Evolutionary conservation across 495 filamentous ascomycete species (phyloP).

Genomic region (Pyronema domesticum): DNA sequence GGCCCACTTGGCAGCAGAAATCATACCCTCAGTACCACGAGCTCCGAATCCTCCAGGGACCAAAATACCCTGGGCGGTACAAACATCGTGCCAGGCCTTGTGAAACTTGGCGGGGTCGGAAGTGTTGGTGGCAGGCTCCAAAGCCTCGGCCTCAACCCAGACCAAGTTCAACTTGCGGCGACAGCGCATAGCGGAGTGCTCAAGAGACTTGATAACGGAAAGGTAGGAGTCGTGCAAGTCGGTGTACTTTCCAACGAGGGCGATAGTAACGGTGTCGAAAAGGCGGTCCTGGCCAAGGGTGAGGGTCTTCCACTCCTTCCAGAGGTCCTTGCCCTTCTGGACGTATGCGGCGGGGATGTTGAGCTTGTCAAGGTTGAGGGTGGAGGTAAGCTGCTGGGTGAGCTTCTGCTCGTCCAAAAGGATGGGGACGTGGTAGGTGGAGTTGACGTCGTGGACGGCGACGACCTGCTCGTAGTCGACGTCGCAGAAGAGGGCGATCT

Average conservation of each 20-base stretch:
- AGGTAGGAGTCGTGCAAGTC: conserved; percentile 70
- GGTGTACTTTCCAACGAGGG: conserved; percentile 82
- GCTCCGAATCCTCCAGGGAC: conserved; percentile 73
- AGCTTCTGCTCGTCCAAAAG: conserved; percentile 69
- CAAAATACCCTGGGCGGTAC: conserved; percentile 40
- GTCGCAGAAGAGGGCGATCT: conserved; percentile 76
- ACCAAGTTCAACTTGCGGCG: conserved; percentile 58
- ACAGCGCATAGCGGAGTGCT: conserved; percentile 82
- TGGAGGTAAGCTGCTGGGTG: conserved; percentile 38
- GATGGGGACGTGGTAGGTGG: conserved; percentile 82
- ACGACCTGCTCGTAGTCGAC: conserved; percentile 66
- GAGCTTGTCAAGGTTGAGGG: conserved; percentile 41
- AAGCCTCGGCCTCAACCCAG: conserved; percentile 68
- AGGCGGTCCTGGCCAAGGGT: conserved; percentile 41
- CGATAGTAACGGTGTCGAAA: conserved; percentile 58
- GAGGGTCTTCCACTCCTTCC: conserved; percentile 57
- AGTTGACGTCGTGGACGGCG: conserved; percentile 65
- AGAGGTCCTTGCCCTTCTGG: conserved; percentile 42
- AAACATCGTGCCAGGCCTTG: conserved; percentile 72
- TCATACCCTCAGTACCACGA: conserved; percentile 76
- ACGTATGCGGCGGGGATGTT: conserved; percentile 31
- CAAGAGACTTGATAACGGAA: conserved; percentile 63
- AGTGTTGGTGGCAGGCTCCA: conserved; percentile 44
- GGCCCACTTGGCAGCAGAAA: conserved; percentile 64
- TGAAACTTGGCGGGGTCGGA: conserved; percentile 56